Base-by-base conservation (phyloP, 768 basidiomycete genomes). In the Serendipita sp. region DNA sequence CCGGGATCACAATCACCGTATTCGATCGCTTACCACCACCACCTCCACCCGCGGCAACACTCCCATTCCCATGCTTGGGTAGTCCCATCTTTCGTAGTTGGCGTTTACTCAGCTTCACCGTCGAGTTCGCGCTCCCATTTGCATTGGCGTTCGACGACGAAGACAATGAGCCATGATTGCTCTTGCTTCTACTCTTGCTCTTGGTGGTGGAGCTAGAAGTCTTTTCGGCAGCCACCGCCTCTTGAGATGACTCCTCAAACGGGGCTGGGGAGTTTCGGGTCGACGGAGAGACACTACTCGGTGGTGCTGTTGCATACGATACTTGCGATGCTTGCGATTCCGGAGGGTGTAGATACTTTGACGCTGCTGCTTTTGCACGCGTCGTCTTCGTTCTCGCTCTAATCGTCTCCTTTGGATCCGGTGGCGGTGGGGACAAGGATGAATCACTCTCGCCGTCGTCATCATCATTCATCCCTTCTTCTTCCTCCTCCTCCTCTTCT, bases 41-140 rank as follows among this genome's bases (percentile, higher is more conserved):
- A n/a, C n/a, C n/a, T n/a, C n/a, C n/a, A 41, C 86, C 86, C 43
- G 79, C 78, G 61, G 76, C 70, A 31, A 74, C 60, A 42, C 38
- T 3, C 79, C 74, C 0, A 75, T 17, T 17, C 22, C 17, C 17
- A 31, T 28, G 69, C 69, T 83, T 86, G 0, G 86, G 85, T 44
- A 89, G 70, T 1, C 85, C 84, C 11, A 84, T 75, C n/a, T 74
- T 75, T 72, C 84, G 89, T 34, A 84, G 76, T 72, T 90, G 81
- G 22, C 86, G 74, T 53, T 83, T 74, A 4, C 86, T 90, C 50
- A 90, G 61, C 30, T 61, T n/a, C 43, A 53, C 4, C 41, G 24
- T 51, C 34, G 34, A 14, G 7, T 1, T 38, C 34, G 34, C 5
- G 14, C 7, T 7, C 7, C 1, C 14, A 38, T 38, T 38, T 14